Base-by-base conservation (phyloP, 768 basidiomycete genomes). In the Collybiopsis confluens region DNA sequence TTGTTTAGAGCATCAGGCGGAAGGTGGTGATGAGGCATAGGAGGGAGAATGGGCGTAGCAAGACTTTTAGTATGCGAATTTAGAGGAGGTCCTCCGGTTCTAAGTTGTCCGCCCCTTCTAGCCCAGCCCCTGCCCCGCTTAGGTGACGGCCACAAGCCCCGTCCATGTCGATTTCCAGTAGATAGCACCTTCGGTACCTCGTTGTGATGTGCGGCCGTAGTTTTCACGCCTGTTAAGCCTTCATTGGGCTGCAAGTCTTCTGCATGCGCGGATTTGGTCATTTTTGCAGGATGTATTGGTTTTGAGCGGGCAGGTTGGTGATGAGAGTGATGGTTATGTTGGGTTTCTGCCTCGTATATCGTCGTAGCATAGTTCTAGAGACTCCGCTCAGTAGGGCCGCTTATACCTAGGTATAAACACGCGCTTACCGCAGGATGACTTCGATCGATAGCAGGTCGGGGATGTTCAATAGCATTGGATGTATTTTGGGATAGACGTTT, bases 181-280 rank as follows among this genome's bases (percentile, higher is more conserved):
- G 47, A n/a, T 8, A 48, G 20, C 11, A 48, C 47, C 20, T 48
- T 48, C 2, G 47, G 47, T 15, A 48, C 47, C 8, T 35, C 47
- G 30, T 13, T 13, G 30, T 33, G 30, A 23, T n/a, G 36, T 24
- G 30, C 11, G 15, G 23, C 6, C 18, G 47, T 37, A 24, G 47
- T 35, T 35, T 48, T 48, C 9, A 48, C 47, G 18, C 33, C 47
- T 7, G 47, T 48, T 3, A 48, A 48, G 8, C 33, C 47, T n/a
- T 48, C 47, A 15, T 48, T 48, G 9, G 47, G 47, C 23, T 48
- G 47, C 10, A 48, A 16, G 10, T 48, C 47, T 35, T 48, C 47
- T 2, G 47, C 45, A 33, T 46, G 45, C 18, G 45, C n/a, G n/a
- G 18, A 27, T 33, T 33, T 46, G n/a, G n/a, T 16, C n/a, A 13